phyloP scores from a whole-genome alignment of 805 yeast genomes.

The Cyberlindnera bimundalis region DNA sequence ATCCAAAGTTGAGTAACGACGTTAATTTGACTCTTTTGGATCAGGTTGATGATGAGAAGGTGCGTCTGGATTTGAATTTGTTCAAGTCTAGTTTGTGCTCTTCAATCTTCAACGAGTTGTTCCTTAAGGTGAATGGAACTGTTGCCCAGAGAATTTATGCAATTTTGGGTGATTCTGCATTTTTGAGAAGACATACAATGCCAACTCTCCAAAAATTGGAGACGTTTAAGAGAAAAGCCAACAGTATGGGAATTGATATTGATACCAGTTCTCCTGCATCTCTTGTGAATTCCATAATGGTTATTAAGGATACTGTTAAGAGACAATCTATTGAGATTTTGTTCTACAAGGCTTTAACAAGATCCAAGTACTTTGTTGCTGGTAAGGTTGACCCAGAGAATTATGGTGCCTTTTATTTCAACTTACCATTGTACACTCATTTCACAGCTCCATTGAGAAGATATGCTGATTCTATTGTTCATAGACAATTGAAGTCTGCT shows the following conservation, averaged over 20 bases:
- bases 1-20: slow-evolving; percentile 42
- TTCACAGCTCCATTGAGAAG: slow-evolving; percentile 91
- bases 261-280: slow-evolving; percentile 74
- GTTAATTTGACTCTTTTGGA: slow-evolving; percentile 63
- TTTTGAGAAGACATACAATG: slow-evolving; percentile 81
- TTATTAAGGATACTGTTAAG: slow-evolving; percentile 55
- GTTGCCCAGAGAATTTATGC: slow-evolving; percentile 80
- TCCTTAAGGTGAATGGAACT: slow-evolving; percentile 76
- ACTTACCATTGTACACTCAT: slow-evolving; percentile 85
- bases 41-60: slow-evolving; percentile 82
- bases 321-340: slow-evolving; percentile 77
- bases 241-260: slow-evolving; percentile 59
- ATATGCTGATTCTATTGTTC: slow-evolving; percentile 89
- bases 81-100: slow-evolving; percentile 58
- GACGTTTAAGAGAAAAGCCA: slow-evolving; percentile 68
- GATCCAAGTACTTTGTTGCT: slow-evolving; percentile 86
- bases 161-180: slow-evolving; percentile 72
- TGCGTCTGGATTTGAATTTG: slow-evolving; percentile 66
- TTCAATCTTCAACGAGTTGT: slow-evolving; percentile 67
- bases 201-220: slow-evolving; percentile 83
- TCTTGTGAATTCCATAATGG: slow-evolving; percentile 66
- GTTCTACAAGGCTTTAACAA: slow-evolving; percentile 73
- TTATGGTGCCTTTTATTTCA: slow-evolving; percentile 75
- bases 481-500: slow-evolving; percentile 79
- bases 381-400: slow-evolving; percentile 81